Conservation (phyloP, 2,329 filamentous ascomycete species). For the Bipolaris sorokiniana region DNA sequence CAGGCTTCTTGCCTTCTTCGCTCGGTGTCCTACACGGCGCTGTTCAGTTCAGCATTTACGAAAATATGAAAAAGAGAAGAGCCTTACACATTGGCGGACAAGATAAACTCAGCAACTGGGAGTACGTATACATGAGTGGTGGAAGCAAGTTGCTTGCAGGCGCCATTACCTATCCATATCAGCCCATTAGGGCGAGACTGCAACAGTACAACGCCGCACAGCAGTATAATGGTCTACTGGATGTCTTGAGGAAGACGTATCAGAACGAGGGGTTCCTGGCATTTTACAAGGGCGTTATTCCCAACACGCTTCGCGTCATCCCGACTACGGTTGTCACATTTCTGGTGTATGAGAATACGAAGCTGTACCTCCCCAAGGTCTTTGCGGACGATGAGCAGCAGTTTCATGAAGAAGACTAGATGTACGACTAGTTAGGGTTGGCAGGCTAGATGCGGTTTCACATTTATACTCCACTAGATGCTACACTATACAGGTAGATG, state of each 20-base stretch:
- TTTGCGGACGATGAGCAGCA: constrained; percentile 43
- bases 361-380: constrained; percentile 66
- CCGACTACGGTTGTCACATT: constrained; percentile 97
- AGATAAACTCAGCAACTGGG: constrained; percentile 68
- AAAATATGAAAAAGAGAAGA: constrained; percentile 71
- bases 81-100: constrained; percentile 44
- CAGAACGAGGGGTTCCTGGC: constrained; percentile 77
- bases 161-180: constrained; percentile 91
- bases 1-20: constrained; percentile 80
- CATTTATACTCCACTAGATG: not conserved
- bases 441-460: not conserved
- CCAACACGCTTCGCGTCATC: constrained; percentile 87
- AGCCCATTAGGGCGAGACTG: constrained; percentile 84
- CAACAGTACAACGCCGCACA: constrained; percentile 86
- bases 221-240: constrained; percentile 73
- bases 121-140: constrained; percentile 81
- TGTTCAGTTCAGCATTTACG: constrained; percentile 95
- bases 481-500: not conserved
- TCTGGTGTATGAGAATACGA: constrained; percentile 93
- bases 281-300: constrained; percentile 91
- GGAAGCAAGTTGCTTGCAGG: constrained; percentile 86
- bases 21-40: constrained; percentile 91
- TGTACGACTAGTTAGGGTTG: no score
- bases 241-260: constrained; percentile 78
- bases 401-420: constrained; percentile 43